These are phyloP conservation scores for Digitaria exilis DNA, from an alignment of 202 grass and related monocot species.

Conservation along the genomic window DNA sequence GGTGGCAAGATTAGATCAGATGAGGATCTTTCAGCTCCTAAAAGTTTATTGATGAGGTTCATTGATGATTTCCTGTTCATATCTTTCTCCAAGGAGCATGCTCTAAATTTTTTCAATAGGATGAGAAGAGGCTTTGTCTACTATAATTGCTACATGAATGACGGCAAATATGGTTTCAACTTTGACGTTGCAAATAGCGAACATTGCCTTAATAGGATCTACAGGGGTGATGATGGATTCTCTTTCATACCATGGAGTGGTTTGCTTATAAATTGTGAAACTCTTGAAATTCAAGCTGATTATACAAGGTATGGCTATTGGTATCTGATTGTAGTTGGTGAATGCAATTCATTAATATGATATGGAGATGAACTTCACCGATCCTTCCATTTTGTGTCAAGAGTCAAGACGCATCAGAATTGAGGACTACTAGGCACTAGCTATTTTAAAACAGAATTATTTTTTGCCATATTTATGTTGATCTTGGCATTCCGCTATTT, in stretches of 20 bases:
- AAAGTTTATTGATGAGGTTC: conserved; percentile 77
- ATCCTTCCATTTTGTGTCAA: neutral
- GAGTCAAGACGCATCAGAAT: conserved; percentile 6
- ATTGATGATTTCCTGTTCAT: conserved; percentile 95
- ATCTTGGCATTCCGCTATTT: neutral
- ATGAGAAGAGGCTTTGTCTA: conserved; percentile 68
- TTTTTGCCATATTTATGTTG: conserved; percentile 15
- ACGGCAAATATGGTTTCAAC: conserved; percentile 77
- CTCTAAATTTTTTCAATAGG: conserved; percentile 66
- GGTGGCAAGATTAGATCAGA: conserved; percentile 26
- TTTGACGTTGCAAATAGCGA: conserved; percentile 53
- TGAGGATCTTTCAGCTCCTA: conserved; percentile 33
- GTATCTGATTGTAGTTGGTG: conserved; percentile 34
- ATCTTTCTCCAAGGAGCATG: conserved; percentile 72
- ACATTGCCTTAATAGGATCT: conserved; percentile 56
- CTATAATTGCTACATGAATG: conserved; percentile 90
- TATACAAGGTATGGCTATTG: conserved; percentile 69
- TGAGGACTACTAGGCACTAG: neutral
- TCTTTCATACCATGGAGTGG: conserved; percentile 93
- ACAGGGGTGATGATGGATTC: conserved; percentile 65
- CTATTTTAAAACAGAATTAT: neutral
- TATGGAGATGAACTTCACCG: neutral
- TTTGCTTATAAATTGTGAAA: conserved; percentile 88
- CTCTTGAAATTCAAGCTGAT: conserved; percentile 98
- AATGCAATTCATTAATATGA: conserved; percentile 23